Evolutionary conservation across 129 eudicot genomes (phyloP), one percentile per base, ranked within the genome.

Genomic region (Arctium minus): DNA sequence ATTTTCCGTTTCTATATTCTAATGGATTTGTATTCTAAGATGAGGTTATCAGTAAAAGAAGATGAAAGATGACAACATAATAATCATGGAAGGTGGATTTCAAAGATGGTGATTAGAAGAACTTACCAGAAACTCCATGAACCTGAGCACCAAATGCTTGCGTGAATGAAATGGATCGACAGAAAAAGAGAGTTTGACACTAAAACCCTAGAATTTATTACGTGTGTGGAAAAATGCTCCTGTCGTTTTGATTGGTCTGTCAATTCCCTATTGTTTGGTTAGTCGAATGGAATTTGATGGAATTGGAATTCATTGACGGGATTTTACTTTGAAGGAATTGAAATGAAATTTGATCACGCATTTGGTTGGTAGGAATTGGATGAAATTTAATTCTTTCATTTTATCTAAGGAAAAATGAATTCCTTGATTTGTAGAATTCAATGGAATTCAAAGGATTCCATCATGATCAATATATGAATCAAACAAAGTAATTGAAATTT

Each of bases 121-220:
- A 29, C 74, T 78, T 83, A 78, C 86, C 86, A 72, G 79, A 83
- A 77, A 38, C 73, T 71, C 11, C 74, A 71, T 78, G 86, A 72
- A 83, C 4, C 73, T 81, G 72, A 81, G 2, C 56, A 46, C 79
- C 75, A 69, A 32, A 22, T 13, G 83, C 62, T 65, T 78, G 73
- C 74, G 82, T 79, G 77, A 72, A 33, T 53, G 38, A 71, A 4
- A 46, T 80, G 71, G 27, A 39, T 53, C 68, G 42, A 73, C 62
- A 6, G 84, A 22, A 22, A 22, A 22, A 22, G 27, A 33, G 35
- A 44, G 33, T 46, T 70, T 17, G 74, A 78, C 72, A 38, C 75
- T 38, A 67, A 80, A 80, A 80, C 78, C 84, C 84, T 80, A 80
- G 50, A 18, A 36, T 78, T 78, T 38, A 6, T 64, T 56, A 6